A percentile compares a stretch with the other conserved stretches of the same genome.
phyloP scores from a whole-genome alignment of 495 filamentous ascomycete species.

The Aspergillus sclerotioniger region DNA sequence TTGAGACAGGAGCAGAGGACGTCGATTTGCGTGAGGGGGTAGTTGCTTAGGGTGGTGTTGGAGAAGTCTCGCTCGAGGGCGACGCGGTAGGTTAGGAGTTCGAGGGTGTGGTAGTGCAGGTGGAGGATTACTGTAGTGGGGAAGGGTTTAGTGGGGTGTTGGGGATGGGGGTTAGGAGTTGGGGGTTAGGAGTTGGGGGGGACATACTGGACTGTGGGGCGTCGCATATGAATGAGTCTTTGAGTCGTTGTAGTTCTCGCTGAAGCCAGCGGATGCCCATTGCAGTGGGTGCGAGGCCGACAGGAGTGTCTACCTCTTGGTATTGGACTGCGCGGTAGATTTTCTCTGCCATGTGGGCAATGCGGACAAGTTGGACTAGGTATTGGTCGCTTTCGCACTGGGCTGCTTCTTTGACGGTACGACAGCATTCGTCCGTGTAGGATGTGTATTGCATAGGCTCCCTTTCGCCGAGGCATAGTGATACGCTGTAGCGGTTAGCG shows the following conservation, averaged over 20 bases:
- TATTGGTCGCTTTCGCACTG: neutral
- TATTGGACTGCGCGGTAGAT: neutral
- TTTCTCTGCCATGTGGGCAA: neutral
- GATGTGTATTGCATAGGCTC: neutral
- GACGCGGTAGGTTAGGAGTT: neutral
- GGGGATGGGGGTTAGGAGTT: neutral
- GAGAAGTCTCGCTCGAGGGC: neutral
- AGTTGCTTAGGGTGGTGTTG: neutral
- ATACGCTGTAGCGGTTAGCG: neutral
- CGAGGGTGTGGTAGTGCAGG: conserved; percentile 1
- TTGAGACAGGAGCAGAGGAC: neutral
- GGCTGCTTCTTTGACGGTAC: neutral
- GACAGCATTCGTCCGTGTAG: conserved; percentile 2
- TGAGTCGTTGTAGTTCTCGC: neutral
- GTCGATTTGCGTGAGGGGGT: neutral
- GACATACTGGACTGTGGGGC: neutral
- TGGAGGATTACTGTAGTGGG: neutral
- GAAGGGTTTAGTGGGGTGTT: neutral
- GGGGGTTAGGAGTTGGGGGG: neutral
- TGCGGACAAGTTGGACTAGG: neutral
- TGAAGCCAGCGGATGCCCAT: conserved; percentile 1
- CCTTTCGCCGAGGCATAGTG: neutral
- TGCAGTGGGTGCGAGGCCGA: neutral
- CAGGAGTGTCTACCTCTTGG: neutral
- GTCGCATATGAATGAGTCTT: neutral